Evolutionary conservation across 2,329 filamentous ascomycete species (phyloP), one percentile per base, ranked within the genome.

Genomic region (Talaromyces sp.): DNA sequence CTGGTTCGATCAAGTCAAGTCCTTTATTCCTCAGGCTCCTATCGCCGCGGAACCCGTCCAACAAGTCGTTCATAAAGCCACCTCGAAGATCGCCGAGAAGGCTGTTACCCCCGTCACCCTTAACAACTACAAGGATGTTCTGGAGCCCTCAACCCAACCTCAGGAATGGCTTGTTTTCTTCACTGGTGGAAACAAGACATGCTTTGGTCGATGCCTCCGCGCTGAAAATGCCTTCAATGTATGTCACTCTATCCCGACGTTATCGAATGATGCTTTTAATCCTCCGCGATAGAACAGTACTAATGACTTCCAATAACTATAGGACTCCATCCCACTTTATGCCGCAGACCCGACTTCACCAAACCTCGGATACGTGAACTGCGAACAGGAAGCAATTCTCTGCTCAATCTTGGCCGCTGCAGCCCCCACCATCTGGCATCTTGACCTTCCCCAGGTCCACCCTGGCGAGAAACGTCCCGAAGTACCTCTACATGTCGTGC

Each of bases 181-280:
- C 45, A 86, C 83, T 5, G 84, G 84, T 60, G 84, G 83, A 45
- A 87, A 87, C 74, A 81, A 80, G 70, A 85, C 82, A 37, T 87
- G 84, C 74, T 84, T 79, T 64, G 84, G 84, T 62, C 72, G 79
- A 61, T 87, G 84, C 70, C 77, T 67, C 31, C 74, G 73, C 45
- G 77, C 80, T 11, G 81, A 84, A 55, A 77, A 77, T 65, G 81
- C 81, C 6, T 80, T 76, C 70, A 77, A 78, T 62, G 77, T 78
- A 69, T 67, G 74, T 65, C 21, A 51, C n/a, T 10, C 8, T 13
- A 39, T 22, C 31, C 17, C 17, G 31, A 36, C 36, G 10, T 8
- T 17, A 31, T 46, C n/a, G 22, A 46, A 31, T n/a, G 10, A 22
- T n/a, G 10, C n/a, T 11, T 45, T 25, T 45, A 13, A 25, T 28